Evolutionary conservation across 352 stramenopile genomes (phyloP).

Genomic region (Phytophthora idaei): DNA sequence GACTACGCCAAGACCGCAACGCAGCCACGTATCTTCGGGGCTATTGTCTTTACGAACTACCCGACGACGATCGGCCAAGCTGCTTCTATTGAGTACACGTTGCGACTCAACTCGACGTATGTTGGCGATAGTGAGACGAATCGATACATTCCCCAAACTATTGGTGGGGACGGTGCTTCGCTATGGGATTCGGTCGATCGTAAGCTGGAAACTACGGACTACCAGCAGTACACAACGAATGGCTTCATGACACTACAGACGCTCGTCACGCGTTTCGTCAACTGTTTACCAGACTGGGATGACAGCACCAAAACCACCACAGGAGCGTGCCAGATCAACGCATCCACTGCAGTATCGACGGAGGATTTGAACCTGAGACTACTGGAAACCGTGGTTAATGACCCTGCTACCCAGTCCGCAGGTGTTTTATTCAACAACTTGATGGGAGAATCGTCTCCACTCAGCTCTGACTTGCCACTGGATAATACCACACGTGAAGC

Average conservation of each 20-base stretch:
- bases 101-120: constrained; percentile 43
- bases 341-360: constrained; percentile 11
- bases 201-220: constrained; percentile 36
- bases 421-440: constrained; percentile 21
- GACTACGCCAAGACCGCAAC: constrained; percentile 37
- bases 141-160: constrained; percentile 23
- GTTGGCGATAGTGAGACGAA: constrained; percentile 18
- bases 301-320: constrained; percentile 19
- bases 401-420: constrained; percentile 31
- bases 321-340: constrained; percentile 25
- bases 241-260: constrained; percentile 60
- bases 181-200: constrained; percentile 25
- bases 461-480: constrained; percentile 20
- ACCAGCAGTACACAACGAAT: constrained; percentile 42
- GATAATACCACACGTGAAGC: constrained; percentile 15
- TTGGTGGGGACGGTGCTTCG: constrained; percentile 22
- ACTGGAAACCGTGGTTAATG: constrained; percentile 29
- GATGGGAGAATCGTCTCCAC: constrained; percentile 20
- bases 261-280: constrained; percentile 47
- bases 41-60: constrained; percentile 44
- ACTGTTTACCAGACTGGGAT: constrained; percentile 49
- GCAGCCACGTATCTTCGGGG: constrained; percentile 49
- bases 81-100: constrained; percentile 40
- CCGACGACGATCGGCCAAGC: constrained; percentile 34
- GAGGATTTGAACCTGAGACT: constrained; percentile 24